Evolutionary conservation across 768 basidiomycete genomes (phyloP).

Genomic region (Leccinum variicolor): DNA sequence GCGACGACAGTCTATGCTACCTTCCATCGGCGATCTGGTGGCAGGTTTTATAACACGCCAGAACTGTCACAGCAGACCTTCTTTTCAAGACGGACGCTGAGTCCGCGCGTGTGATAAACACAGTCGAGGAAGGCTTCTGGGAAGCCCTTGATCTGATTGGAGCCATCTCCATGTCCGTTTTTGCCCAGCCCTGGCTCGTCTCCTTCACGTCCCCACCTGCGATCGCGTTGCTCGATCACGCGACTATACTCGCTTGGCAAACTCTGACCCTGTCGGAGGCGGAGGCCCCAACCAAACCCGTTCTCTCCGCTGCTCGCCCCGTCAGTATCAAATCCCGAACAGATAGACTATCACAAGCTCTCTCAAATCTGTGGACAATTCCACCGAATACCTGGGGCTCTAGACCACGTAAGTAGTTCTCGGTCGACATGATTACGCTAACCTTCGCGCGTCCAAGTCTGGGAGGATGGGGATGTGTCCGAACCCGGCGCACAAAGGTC

Average conservation of each 20-base stretch:
- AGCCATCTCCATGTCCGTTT: constrained; percentile 19
- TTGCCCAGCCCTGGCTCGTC: not conserved
- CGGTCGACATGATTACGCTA: constrained; percentile 5
- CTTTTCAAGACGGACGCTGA: no score
- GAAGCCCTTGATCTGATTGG: not conserved
- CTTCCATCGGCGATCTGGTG: no score
- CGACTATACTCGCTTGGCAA: constrained; percentile 8
- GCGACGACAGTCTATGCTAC: no score
- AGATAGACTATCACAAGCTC: no score
- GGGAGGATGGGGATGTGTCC: constrained; percentile 51
- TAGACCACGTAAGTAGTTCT: constrained; percentile 25
- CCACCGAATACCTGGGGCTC: constrained; percentile 27
- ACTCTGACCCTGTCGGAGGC: not conserved
- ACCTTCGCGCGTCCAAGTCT: not conserved
- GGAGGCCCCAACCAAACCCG: not conserved
- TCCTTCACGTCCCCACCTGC: not conserved
- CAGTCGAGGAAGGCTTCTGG: no score
- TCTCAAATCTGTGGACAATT: not conserved
- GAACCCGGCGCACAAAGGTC: constrained; percentile 30
- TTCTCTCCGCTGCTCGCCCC: constrained; percentile 9
- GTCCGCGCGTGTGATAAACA: no score
- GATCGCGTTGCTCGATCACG: constrained; percentile 12
- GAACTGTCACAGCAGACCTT: no score
- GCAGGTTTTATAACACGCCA: no score
- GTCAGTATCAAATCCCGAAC: no score